Conservation (phyloP, 2,329 filamentous ascomycete species). For the Fusarium concolor region DNA sequence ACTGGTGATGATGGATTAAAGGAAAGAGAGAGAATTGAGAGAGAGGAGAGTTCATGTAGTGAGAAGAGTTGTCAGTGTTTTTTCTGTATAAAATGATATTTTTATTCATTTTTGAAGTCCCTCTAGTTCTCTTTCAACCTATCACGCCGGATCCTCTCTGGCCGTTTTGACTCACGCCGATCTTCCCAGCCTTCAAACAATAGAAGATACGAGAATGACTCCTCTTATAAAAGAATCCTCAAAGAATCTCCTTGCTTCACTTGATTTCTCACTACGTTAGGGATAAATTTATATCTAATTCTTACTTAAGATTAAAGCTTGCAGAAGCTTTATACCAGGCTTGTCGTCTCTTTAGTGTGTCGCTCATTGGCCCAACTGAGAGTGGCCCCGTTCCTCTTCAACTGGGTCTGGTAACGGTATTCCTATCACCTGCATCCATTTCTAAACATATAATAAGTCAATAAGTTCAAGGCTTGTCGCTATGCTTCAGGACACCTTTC, state of each 20-base stretch:
- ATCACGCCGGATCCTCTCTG: constrained; percentile 2
- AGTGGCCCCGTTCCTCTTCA: no score
- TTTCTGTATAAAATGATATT: no score
- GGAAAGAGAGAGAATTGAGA: neutral
- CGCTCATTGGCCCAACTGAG: no score
- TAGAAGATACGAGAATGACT: neutral
- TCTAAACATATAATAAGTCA: neutral
- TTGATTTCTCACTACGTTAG: no score
- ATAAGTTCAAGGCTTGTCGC: neutral
- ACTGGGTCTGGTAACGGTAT: no score
- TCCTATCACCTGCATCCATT: neutral
- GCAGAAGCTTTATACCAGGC: no score
- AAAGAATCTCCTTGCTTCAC: no score
- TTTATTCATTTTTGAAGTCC: neutral
- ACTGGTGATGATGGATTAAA: neutral
- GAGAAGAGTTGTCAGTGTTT: no score
- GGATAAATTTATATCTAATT: no score
- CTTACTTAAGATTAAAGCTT: no score
- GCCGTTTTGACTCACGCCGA: constrained; percentile 45
- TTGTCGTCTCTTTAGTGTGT: no score
- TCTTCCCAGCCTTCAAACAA: neutral
- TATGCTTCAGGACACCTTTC: neutral
- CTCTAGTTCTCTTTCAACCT: neutral
- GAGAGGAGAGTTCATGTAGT: neutral
- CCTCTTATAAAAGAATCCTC: neutral